A percentile compares a stretch with the other conserved stretches of the same genome.
phyloP scores from a whole-genome alignment of 129 eudicot genomes.

The Escallonia herrerae region DNA sequence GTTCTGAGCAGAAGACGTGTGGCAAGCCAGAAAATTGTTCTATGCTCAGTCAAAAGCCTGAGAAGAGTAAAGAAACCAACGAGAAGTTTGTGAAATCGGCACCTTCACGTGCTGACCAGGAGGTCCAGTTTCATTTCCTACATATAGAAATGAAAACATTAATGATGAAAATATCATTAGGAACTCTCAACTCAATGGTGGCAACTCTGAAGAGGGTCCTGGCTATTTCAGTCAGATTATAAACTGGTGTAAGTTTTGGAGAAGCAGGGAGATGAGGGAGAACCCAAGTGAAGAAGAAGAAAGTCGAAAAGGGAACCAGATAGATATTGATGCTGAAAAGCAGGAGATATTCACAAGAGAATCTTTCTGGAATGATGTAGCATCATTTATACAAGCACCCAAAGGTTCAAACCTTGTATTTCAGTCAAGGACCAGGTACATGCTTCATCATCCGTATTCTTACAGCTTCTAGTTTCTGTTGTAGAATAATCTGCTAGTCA shows the following conservation, averaged over 20 bases:
- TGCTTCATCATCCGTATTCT: background rate
- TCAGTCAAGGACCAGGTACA: conserved; percentile 68
- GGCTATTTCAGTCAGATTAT: conserved; percentile 27
- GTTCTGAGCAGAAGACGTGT: conserved; percentile 3
- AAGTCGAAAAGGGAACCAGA: conserved; percentile 11
- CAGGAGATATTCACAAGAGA: conserved; percentile 40
- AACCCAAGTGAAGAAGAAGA: conserved; percentile 22
- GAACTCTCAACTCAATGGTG: conserved; percentile 14
- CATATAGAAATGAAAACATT: conserved; percentile 23
- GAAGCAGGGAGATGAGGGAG: conserved; percentile 18
- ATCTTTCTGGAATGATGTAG: conserved; percentile 63
- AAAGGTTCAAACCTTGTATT: conserved; percentile 37
- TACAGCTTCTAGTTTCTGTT: background rate
- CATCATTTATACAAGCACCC: conserved; percentile 45
- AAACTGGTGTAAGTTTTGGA: conserved; percentile 49
- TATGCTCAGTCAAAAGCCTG: conserved; percentile 9
- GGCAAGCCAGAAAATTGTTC: background rate
- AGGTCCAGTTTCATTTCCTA: conserved; percentile 20
- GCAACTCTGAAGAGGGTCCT: conserved; percentile 18
- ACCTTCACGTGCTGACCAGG: conserved; percentile 14
- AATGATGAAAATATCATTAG: conserved; percentile 18
- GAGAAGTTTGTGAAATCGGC: conserved; percentile 18
- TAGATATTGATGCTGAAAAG: conserved; percentile 14
- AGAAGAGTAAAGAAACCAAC: conserved; percentile 12
- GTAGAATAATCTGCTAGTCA: background rate